Base-by-base conservation (phyloP, 345 rosid species). In the Sapria himalayana region DNA sequence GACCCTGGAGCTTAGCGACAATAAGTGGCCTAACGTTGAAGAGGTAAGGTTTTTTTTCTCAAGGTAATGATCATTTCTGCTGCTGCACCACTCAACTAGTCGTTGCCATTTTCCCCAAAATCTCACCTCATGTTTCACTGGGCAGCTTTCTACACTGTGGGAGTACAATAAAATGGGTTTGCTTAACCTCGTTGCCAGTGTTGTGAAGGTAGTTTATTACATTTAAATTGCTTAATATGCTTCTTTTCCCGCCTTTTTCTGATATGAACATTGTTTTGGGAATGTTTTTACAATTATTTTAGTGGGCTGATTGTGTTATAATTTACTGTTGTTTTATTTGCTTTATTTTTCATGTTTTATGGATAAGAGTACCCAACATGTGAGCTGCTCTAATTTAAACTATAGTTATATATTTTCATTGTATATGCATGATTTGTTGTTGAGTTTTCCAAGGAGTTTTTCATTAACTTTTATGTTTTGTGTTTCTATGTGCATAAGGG, bases 1-100 rank as follows among this genome's bases (percentile, higher is more conserved):
- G 70, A 89, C 95, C n/a, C 60, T 89, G 66, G 95, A 89, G 71
- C 60, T 82, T 19, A 79, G 98, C 36, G 93, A 89, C 51, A 56
- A 74, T 60, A 82, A 89, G 59, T 89, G 98, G 98, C 95, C 98
- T 56, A 62, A 39, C 34, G 82, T 85, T 22, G 48, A 63, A 21
- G 93, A 82, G 98, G 95, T 89, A 32, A 33, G 61, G 39, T 49
- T 50, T 48, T 58, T 25, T 29, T 14, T 46, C 12, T 7, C 5
- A 23, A 23, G 20, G 10, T 48, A 21, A n/a, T n/a, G n/a, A n/a
- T n/a, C n/a, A n/a, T n/a, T n/a, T n/a, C n/a, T n/a, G n/a, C n/a
- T n/a, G n/a, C n/a, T n/a, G n/a, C n/a, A n/a, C n/a, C n/a, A n/a
- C n/a, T n/a, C n/a, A n/a, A n/a, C n/a, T n/a, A n/a, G n/a, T n/a